phyloP scores from a whole-genome alignment of 169 alveolate species.

The Plasmodium malariae region DNA sequence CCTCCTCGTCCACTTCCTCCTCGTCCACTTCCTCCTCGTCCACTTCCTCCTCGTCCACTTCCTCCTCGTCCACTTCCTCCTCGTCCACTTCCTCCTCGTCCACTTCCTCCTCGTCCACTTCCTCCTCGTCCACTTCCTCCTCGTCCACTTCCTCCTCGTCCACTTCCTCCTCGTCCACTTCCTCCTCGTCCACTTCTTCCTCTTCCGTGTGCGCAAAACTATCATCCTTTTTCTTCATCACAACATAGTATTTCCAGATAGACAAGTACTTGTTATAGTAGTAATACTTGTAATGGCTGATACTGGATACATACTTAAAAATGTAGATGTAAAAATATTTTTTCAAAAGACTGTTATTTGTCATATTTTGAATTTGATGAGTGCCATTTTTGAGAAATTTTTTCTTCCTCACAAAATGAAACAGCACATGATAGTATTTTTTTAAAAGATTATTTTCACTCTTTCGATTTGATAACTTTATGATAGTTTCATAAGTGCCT shows the following conservation, averaged over 20 bases:
- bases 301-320: conserved; percentile 40
- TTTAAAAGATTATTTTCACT: background rate
- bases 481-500: background rate
- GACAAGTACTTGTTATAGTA: conserved; percentile 56
- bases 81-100: background rate
- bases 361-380: conserved; percentile 1
- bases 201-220: background rate
- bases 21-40: background rate
- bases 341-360: conserved; percentile 4
- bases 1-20: background rate
- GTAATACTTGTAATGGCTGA: conserved; percentile 45
- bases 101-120: too few species aligned
- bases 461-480: background rate
- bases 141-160: background rate
- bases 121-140: background rate
- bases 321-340: conserved; percentile 35
- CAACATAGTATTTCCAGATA: conserved; percentile 51
- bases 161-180: background rate
- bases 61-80: too few species aligned
- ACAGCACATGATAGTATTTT: background rate
- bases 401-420: background rate
- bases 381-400: background rate
- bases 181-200: background rate
- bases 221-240: background rate
- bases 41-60: too few species aligned